Evolutionary conservation across 164 flowering plant species (phyloP), one percentile per base, ranked within the genome.

Genomic region (Tetrastigma voinierianum): DNA sequence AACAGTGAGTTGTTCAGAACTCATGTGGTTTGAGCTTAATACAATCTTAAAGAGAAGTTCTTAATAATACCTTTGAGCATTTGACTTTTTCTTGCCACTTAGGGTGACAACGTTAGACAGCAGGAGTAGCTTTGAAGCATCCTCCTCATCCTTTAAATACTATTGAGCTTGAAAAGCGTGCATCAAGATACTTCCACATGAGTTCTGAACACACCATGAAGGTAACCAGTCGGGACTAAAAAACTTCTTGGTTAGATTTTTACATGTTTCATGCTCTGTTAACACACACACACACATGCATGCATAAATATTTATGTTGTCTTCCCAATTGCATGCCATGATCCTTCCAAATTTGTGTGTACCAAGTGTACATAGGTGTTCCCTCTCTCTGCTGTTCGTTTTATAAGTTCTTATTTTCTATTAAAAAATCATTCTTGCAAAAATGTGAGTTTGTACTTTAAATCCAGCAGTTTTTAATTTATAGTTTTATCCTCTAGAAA

Each of bases 121-220:
- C 96, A 84, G 70, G 90, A 91, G 78, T 93, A 74, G 73, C 72
- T n/a, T n/a, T 74, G 66, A 93, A 93, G 76, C 77, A 90, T 75
- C 96, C 99, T 67, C 99, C 99, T 25, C 68, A 88, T 72, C 99
- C 99, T 65, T 72, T 96, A 76, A 96, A 81, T 74, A 96, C 99
- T 18, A 82, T 96, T 74, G 98, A 96, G 84, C 93, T 96, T 72
- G 97, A 93, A 72, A 93, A 93, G 65, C 98, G 99, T 70, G 97
- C 99, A 67, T 96, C 99, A 12, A 77, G 94, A 61, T 96, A 89
- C 77, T 93, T 90, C 64, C 77, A 89, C 55, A 87, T 96, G 93
- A 93, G 99, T 78, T 89, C 99, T 64, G 97, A 90, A 62, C 93
- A 86, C 13, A 93, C 99, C 25, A 96, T 96, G 99, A 96, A 96